Percentiles rank a stretch among this genome's conserved stretches.
Conservation (phyloP, 2,329 filamentous ascomycete species). For the Nigrospora oryzae region DNA sequence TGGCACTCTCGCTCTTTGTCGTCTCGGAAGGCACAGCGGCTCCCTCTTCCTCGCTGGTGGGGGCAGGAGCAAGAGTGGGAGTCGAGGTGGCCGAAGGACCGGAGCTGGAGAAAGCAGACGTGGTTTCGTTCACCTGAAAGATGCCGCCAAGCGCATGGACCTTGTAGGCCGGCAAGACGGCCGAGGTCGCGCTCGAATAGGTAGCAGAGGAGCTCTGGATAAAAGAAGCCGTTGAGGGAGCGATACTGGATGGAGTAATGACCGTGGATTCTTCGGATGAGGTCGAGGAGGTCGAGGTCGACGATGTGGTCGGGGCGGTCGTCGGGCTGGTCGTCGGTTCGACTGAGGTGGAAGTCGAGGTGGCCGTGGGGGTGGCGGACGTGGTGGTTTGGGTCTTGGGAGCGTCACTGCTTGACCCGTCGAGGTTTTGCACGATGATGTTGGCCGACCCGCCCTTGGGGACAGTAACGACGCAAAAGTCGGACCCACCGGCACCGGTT, state of each 20-base stretch:
- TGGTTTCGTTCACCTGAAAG: slow-evolving; percentile 41
- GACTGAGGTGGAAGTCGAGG: slow-evolving; percentile 10
- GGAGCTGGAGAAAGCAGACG: slow-evolving; percentile 5
- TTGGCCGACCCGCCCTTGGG: slow-evolving; percentile 56
- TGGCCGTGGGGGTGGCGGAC: slow-evolving; percentile 6
- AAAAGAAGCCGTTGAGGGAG: background rate
- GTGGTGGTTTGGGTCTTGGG: slow-evolving; percentile 7
- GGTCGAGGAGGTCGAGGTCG: slow-evolving; percentile 1
- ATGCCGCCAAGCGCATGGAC: slow-evolving; percentile 32
- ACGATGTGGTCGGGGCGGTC: slow-evolving; percentile 14
- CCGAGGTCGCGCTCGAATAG: slow-evolving; percentile 5
- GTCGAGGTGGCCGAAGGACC: slow-evolving; percentile 10
- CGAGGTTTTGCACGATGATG: slow-evolving; percentile 51
- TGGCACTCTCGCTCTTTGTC: slow-evolving; percentile 35
- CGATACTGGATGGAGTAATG: background rate
- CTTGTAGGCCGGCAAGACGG: slow-evolving; percentile 9
- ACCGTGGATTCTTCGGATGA: background rate
- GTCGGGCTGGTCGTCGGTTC: background rate
- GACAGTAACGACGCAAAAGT: slow-evolving; percentile 72
- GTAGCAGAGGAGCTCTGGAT: slow-evolving; percentile 6
- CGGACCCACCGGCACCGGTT: slow-evolving; percentile 57
- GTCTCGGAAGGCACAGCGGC: slow-evolving; percentile 22
- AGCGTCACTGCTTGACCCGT: slow-evolving; percentile 25
- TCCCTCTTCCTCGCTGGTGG: slow-evolving; percentile 12
- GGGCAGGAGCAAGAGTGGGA: slow-evolving; percentile 17